Conservation (phyloP, 2,329 filamentous ascomycete genomes). For the Ophiostoma tasmaniense region DNA sequence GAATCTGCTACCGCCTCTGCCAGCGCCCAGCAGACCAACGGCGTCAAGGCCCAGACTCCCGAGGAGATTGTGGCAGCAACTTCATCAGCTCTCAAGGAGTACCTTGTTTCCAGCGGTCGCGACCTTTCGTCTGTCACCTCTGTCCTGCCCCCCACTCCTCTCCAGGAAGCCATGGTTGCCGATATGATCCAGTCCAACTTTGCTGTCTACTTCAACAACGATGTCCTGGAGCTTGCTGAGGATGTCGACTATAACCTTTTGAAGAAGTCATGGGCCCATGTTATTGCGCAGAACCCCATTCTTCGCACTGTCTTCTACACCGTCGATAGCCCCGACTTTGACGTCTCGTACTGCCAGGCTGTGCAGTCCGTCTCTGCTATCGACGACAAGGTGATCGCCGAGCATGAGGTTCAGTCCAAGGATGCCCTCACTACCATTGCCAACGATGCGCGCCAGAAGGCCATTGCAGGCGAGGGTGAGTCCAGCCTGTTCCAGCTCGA, state of each 20-base stretch:
- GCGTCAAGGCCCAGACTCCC: neutral
- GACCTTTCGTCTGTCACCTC: constrained; percentile 40
- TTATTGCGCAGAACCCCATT: constrained; percentile 57
- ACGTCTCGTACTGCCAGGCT: constrained; percentile 43
- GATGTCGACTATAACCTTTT: constrained; percentile 49
- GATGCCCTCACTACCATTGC: constrained; percentile 32
- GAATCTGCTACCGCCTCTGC: neutral
- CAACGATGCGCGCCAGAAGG: constrained; percentile 30
- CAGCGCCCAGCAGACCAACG: neutral
- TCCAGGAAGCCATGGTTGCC: constrained; percentile 80
- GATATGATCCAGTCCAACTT: constrained; percentile 72
- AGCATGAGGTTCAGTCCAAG: constrained; percentile 23
- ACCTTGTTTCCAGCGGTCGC: constrained; percentile 30
- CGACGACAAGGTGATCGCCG: constrained; percentile 20
- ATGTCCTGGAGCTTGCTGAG: constrained; percentile 55
- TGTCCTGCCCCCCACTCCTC: constrained; percentile 66
- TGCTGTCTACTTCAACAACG: constrained; percentile 75
- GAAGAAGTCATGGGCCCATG: constrained; percentile 50
- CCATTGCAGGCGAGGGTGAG: constrained; percentile 30
- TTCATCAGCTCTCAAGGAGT: constrained; percentile 29
- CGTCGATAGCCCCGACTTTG: constrained; percentile 51
- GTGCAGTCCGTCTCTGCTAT: constrained; percentile 24
- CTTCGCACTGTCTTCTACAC: constrained; percentile 66
- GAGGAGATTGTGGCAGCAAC: neutral
- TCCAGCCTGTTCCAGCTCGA: constrained; percentile 42